Evolutionary conservation across 495 filamentous ascomycete species (phyloP).

Genomic region (Penicillium manginii): DNA sequence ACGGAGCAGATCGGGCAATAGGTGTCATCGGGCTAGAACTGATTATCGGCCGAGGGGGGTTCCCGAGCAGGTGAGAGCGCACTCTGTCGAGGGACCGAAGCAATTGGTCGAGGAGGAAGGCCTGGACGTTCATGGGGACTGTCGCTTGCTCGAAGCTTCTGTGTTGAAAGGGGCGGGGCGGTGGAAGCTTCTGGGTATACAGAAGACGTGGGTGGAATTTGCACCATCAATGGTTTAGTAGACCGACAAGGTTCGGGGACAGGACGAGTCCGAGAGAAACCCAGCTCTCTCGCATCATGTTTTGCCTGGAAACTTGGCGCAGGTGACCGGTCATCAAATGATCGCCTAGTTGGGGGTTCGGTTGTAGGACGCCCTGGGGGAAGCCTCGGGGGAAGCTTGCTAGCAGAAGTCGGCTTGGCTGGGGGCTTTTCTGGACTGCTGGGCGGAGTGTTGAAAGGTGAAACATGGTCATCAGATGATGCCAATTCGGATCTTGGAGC

Average conservation of each 20-base stretch:
- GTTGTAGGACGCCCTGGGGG: constrained; percentile 28
- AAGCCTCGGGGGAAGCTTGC: constrained; percentile 15
- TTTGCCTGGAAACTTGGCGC: constrained; percentile 7
- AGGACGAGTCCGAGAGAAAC: constrained; percentile 31
- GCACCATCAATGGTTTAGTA: constrained; percentile 40
- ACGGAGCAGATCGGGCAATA: constrained; percentile 21
- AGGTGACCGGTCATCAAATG: constrained; percentile 33
- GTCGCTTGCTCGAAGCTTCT: constrained; percentile 32
- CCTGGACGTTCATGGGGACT: constrained; percentile 58
- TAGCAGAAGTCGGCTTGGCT: constrained; percentile 21
- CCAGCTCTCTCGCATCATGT: constrained; percentile 35
- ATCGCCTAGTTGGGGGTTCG: constrained; percentile 30
- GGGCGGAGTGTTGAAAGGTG: constrained; percentile 90
- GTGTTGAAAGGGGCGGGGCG: constrained; percentile 33
- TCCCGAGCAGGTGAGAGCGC: constrained; percentile 40
- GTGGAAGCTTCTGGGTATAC: constrained; percentile 25
- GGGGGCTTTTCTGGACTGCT: constrained; percentile 67
- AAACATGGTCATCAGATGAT: constrained; percentile 60
- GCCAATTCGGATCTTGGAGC: constrained; percentile 39
- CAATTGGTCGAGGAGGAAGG: constrained; percentile 58
- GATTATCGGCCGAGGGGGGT: constrained; percentile 12
- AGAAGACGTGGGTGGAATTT: constrained; percentile 35
- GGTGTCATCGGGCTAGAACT: constrained; percentile 23
- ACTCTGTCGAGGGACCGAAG: constrained; percentile 24
- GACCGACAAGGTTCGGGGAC: constrained; percentile 32